Percentiles rank a stretch among this genome's conserved stretches.
Conservation (phyloP, 1,284 basidiomycete species). For the Acaromyces ingoldii region DNA sequence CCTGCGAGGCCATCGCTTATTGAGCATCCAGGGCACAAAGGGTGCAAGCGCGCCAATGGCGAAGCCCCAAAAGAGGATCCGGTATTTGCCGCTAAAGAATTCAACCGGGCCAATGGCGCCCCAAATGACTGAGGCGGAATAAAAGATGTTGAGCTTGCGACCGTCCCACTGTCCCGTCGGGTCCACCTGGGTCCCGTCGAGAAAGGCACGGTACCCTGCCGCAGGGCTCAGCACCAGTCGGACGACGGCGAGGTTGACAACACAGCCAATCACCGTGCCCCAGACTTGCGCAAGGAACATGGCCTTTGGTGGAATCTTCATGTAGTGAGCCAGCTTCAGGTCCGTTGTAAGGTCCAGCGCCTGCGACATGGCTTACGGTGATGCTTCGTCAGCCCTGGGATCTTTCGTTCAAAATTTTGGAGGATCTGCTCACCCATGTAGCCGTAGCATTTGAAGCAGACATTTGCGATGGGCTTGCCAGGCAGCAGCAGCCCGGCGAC, state of each 20-base stretch:
- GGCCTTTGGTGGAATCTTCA: constrained; percentile 52
- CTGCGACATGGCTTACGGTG: constrained; percentile 49
- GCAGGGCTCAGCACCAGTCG: constrained; percentile 51
- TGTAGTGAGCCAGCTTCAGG: constrained; percentile 54
- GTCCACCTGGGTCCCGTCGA: constrained; percentile 53
- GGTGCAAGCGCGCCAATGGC: constrained; percentile 54
- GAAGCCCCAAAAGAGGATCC: constrained; percentile 53
- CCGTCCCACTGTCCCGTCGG: constrained; percentile 55
- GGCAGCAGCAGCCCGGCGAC: constrained; percentile 56
- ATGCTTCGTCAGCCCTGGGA: no score
- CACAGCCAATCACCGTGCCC: constrained; percentile 55
- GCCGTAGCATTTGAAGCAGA: constrained; percentile 52
- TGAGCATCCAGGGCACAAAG: constrained; percentile 52
- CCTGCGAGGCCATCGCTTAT: constrained; percentile 46
- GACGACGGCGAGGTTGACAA: constrained; percentile 53
- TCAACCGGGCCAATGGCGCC: constrained; percentile 54
- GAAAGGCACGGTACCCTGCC: constrained; percentile 44
- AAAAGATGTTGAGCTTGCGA: constrained; percentile 48
- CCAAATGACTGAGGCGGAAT: constrained; percentile 55
- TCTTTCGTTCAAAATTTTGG: no score
- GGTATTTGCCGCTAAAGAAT: constrained; percentile 56
- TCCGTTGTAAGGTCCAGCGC: constrained; percentile 53
- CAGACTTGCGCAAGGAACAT: constrained; percentile 57
- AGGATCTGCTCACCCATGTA: no score
- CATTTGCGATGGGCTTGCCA: constrained; percentile 54